Percentiles rank a stretch among this genome's conserved stretches.
Evolutionary conservation across 805 yeast genomes (phyloP).

Genomic region (Candida parachauliodes): DNA sequence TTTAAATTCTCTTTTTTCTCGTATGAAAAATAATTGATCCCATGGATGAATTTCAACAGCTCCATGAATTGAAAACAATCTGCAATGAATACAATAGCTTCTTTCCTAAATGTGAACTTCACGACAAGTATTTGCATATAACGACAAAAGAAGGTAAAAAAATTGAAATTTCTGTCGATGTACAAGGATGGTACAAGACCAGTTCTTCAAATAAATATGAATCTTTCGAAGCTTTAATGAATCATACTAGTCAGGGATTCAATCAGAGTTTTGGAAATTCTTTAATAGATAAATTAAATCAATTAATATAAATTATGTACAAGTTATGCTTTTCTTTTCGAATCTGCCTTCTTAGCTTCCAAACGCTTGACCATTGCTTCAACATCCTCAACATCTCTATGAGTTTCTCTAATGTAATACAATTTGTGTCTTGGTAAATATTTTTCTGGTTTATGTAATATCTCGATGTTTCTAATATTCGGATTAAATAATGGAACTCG

Average conservation of each 20-base stretch:
- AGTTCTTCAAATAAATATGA: conserved; percentile 15
- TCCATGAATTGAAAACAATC: conserved; percentile 18
- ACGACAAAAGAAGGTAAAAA: conserved; percentile 15
- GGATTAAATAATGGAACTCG: conserved; percentile 82
- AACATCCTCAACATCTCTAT: conserved; percentile 71
- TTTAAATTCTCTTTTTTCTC: too few relatives aligned
- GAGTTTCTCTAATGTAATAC: conserved; percentile 80
- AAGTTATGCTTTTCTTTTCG: neutral
- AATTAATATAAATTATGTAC: conserved; percentile 5
- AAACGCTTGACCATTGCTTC: conserved; percentile 36
- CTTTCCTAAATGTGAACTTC: conserved; percentile 17
- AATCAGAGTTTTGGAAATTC: conserved; percentile 15
- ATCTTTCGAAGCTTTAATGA: conserved; percentile 32
- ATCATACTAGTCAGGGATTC: conserved; percentile 20
- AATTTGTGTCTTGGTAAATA: conserved; percentile 80
- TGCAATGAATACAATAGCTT: conserved; percentile 19
- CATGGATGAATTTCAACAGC: conserved; percentile 16
- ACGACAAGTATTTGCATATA: conserved; percentile 11
- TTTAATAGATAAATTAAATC: conserved; percentile 16
- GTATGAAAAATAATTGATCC: neutral
- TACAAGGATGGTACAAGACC: conserved; percentile 26
- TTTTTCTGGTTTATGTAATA: conserved; percentile 67
- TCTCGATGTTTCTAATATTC: conserved; percentile 68
- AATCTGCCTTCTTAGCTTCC: neutral
- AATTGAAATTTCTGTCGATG: conserved; percentile 20